Evolutionary conservation across 805 yeast genomes (phyloP), one percentile per base, ranked within the genome.

Genomic region (Phaffomyces opuntiae): DNA sequence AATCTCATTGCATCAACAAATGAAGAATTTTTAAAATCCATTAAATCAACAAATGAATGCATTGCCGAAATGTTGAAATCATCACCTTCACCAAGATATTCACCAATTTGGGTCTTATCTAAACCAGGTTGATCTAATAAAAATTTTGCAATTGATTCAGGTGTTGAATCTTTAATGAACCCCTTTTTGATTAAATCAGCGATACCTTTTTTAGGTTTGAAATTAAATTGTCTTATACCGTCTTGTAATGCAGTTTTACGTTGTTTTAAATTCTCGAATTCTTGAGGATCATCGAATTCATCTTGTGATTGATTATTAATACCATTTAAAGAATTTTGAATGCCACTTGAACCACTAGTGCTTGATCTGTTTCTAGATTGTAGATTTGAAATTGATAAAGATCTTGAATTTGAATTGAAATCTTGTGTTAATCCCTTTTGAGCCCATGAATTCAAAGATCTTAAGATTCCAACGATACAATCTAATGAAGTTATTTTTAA

Each of bases 11-110:
- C 95, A 54, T 83, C 95, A 14, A 90, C 89, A 60, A 93, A 89
- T 1, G 80, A 69, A 53, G 74, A 62, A 32, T 73, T 72, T 6
- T 74, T 67, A 62, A 93, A 91, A 46, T 89, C 87, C 81, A 93
- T 82, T 51, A 74, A 68, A 59, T 90, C 96, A 27, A 91, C 95
- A 68, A 93, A 93, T 7, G 88, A 84, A 64, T 90, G 96, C 97
- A 91, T 89, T 35, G 83, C 79, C 5, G 83, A 81, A 49, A 87
- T 78, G 61, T 87, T 83, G 40, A 74, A 73, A 12, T 83, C 86
- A 51, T 82, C 82, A 33, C 91, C 95, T 56, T 87, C 96, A 44
- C 99, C 99, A 48, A 93, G 69, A 60, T 73, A 93, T 57, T 91
- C 98, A 44, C 99, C 99, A 47, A 95, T 73, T 7, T 78, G 78